These are phyloP conservation scores for Neonothopanus nambi DNA, from an alignment of 1,284 basidiomycete species.

Conservation along the genomic window DNA sequence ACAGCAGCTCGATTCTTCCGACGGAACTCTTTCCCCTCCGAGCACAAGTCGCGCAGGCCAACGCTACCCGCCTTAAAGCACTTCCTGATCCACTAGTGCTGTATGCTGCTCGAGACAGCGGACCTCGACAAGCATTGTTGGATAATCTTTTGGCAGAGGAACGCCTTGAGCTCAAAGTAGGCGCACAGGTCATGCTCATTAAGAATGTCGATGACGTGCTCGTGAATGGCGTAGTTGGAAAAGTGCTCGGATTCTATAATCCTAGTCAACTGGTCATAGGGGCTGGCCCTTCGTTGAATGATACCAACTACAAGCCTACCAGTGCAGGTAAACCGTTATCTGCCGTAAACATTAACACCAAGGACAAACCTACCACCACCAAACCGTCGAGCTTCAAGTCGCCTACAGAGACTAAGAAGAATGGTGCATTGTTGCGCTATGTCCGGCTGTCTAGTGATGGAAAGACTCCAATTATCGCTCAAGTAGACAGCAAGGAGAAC, in stretches of 20 bases:
- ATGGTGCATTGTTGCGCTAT: conserved; percentile 20
- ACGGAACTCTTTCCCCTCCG: conserved; percentile 40
- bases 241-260: conserved; percentile 55
- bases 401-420: conserved; percentile 19
- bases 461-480: conserved; percentile 22
- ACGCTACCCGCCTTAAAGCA: conserved; percentile 32
- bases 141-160: conserved; percentile 52
- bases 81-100: conserved; percentile 25
- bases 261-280: conserved; percentile 17
- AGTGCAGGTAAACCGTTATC: conserved; percentile 1
- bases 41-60: conserved; percentile 36
- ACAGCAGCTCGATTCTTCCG: conserved; percentile 26
- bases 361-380: background rate
- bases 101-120: conserved; percentile 35
- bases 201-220: conserved; percentile 78
- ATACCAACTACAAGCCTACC: conserved; percentile 15
- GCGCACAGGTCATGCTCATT: conserved; percentile 66
- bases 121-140: conserved; percentile 39
- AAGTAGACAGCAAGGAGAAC: conserved; percentile 17
- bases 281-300: background rate
- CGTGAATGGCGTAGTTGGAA: conserved; percentile 77
- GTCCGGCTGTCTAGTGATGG: conserved; percentile 22
- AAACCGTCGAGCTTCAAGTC: conserved; percentile 10
- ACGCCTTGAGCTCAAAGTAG: conserved; percentile 55
- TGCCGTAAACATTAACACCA: background rate